phyloP scores from a whole-genome alignment of 2,329 filamentous ascomycete genomes.

The Paraphaeosphaeria sporulosa region DNA sequence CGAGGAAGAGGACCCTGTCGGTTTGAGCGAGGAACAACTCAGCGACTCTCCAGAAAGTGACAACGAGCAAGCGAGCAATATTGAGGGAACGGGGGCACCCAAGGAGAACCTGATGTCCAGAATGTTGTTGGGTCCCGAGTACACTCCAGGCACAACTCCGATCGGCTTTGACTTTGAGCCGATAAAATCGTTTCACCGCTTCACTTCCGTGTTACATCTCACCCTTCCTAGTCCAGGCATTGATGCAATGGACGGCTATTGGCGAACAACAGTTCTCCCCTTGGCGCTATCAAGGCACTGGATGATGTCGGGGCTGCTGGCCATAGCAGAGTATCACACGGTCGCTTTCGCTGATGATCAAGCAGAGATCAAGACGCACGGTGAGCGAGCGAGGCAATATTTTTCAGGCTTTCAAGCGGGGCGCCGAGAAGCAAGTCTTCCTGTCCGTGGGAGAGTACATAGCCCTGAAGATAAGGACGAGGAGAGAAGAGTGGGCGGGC shows the following conservation, averaged over 20 bases:
- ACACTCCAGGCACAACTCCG: not conserved
- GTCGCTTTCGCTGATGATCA: constrained; percentile 19
- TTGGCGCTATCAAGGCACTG: constrained; percentile 28
- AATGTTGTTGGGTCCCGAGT: not conserved
- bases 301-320: constrained; percentile 39
- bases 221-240: constrained; percentile 26
- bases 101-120: not conserved
- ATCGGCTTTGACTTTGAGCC: constrained; percentile 20
- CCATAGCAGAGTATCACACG: constrained; percentile 32
- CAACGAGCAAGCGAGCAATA: not conserved
- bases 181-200: constrained; percentile 29
- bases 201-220: constrained; percentile 17
- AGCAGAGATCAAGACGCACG: constrained; percentile 8
- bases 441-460: not conserved
- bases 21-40: not conserved
- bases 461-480: constrained; percentile 12
- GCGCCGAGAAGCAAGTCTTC: constrained; percentile 11
- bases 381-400: constrained; percentile 13
- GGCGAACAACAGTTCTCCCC: constrained; percentile 26
- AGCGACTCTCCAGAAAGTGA: not conserved
- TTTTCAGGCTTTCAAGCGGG: constrained; percentile 18
- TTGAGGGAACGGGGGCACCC: not conserved
- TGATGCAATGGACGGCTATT: constrained; percentile 21
- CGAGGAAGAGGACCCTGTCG: constrained; percentile 1
- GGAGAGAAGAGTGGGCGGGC: constrained; percentile 16